Evolutionary conservation across 2,329 filamentous ascomycete genomes (phyloP).

Genomic region (Aspergillus bombycis): DNA sequence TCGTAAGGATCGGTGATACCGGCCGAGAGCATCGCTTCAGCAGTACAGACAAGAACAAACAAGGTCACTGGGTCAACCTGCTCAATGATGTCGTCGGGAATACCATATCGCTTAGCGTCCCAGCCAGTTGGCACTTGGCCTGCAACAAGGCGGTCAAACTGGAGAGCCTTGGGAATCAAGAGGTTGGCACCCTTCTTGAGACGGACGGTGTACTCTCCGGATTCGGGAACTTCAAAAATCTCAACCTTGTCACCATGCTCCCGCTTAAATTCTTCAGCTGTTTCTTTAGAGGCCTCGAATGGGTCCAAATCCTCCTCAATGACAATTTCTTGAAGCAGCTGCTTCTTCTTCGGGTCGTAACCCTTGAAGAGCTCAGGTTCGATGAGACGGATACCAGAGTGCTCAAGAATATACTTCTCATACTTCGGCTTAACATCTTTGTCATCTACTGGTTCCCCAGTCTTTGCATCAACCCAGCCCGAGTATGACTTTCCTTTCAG

Average conservation of each 20-base stretch:
- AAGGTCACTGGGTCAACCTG: conserved; percentile 97
- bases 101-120: conserved; percentile 94
- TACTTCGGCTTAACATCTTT: conserved; percentile 98
- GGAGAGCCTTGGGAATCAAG: conserved; percentile 93
- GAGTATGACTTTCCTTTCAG: conserved; percentile 97
- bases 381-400: conserved; percentile 95
- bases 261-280: conserved; percentile 93
- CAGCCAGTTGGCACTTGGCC: conserved; percentile 96
- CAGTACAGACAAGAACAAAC: conserved; percentile 91
- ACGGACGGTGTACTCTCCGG: conserved; percentile 90
- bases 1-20: conserved; percentile 99
- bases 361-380: conserved; percentile 96
- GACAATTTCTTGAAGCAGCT: conserved; percentile 95
- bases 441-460: conserved; percentile 92
- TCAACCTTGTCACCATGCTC: conserved; percentile 98
- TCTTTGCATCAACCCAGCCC: conserved; percentile 93
- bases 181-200: conserved; percentile 94
- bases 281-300: conserved; percentile 97
- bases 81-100: conserved; percentile 95
- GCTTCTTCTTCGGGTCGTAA: conserved; percentile 98
- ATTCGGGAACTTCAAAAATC: conserved; percentile 91
- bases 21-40: conserved; percentile 84
- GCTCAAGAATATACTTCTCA: conserved; percentile 93
- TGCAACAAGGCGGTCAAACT: conserved; percentile 95
- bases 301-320: conserved; percentile 96